A percentile compares a stretch with the other conserved stretches of the same genome.
Evolutionary conservation across 1,284 basidiomycete species (phyloP).

Genomic region (Trichosporon sp.): DNA sequence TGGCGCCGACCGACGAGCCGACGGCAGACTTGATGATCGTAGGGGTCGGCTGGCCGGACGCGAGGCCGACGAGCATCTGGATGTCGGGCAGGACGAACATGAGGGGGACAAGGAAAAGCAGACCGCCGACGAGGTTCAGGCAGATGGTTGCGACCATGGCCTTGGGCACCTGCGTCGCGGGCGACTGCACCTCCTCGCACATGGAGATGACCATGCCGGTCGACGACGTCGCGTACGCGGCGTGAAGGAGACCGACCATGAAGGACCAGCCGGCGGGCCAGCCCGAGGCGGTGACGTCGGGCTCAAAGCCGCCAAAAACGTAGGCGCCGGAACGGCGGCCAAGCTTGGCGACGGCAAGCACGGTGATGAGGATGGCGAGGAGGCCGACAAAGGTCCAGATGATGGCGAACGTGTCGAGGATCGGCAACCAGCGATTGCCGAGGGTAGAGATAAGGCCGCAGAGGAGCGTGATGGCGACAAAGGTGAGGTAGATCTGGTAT

Average conservation of each 20-base stretch:
- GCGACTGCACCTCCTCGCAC: slow-evolving; percentile 46
- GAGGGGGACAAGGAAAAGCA: slow-evolving; percentile 48
- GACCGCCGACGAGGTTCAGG: slow-evolving; percentile 31
- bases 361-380: slow-evolving; percentile 29
- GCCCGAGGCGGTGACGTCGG: slow-evolving; percentile 10
- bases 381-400: slow-evolving; percentile 29
- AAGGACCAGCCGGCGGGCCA: slow-evolving; percentile 23
- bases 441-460: slow-evolving; percentile 27
- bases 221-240: slow-evolving; percentile 38
- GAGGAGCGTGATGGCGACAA: slow-evolving; percentile 17
- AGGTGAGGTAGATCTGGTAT: slow-evolving; percentile 25
- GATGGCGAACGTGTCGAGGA: slow-evolving; percentile 35
- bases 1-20: slow-evolving; percentile 46
- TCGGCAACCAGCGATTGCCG: slow-evolving; percentile 38
- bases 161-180: slow-evolving; percentile 43
- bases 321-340: slow-evolving; percentile 36
- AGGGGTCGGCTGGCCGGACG: slow-evolving; percentile 50
- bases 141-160: slow-evolving; percentile 31
- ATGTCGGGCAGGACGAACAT: slow-evolving; percentile 51
- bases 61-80: slow-evolving; percentile 38
- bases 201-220: slow-evolving; percentile 47
- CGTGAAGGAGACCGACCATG: slow-evolving; percentile 43
- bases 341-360: slow-evolving; percentile 42
- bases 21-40: slow-evolving; percentile 50
- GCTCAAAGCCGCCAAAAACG: slow-evolving; percentile 28